Conservation (phyloP, 768 basidiomycete genomes). For the Macrocybe gigantea region DNA sequence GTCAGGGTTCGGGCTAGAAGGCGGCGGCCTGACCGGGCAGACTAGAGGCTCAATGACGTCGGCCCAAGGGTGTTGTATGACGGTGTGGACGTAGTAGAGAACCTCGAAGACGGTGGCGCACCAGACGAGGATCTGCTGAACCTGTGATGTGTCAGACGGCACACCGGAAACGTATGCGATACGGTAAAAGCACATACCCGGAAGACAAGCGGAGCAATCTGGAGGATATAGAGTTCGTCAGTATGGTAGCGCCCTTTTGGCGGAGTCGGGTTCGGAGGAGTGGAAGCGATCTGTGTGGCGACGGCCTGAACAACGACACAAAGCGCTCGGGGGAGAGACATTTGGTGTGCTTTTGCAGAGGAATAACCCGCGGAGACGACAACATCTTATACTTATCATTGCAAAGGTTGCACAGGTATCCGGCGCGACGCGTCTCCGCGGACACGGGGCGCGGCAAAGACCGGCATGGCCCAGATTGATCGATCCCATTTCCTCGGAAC, state of each 20-base stretch:
- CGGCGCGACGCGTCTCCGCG: no score
- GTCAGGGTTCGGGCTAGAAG: slow-evolving; percentile 5
- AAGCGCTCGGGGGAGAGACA: slow-evolving; percentile 34
- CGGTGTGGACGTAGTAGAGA: slow-evolving; percentile 10
- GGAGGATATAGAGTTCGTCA: slow-evolving; percentile 34
- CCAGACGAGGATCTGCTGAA: slow-evolving; percentile 14
- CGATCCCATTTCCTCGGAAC: no score
- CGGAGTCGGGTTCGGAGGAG: slow-evolving; percentile 44
- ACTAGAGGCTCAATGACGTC: background rate
- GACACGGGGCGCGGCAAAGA: no score
- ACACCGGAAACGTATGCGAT: background rate
- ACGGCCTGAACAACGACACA: slow-evolving; percentile 36
- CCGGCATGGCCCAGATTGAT: no score
- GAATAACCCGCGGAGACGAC: no score
- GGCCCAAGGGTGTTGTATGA: slow-evolving; percentile 3
- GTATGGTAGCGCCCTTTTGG: slow-evolving; percentile 40
- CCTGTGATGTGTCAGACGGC: background rate
- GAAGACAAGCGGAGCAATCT: slow-evolving; percentile 43
- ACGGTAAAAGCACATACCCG: slow-evolving; percentile 22
- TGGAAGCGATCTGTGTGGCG: slow-evolving; percentile 38
- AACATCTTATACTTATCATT: no score
- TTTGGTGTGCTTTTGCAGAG: slow-evolving; percentile 6
- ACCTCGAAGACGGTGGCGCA: slow-evolving; percentile 15
- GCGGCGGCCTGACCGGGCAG: background rate
- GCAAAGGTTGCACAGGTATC: no score